Conservation (phyloP, 345 rosid genomes). For the Gossypium longicalyx region DNA sequence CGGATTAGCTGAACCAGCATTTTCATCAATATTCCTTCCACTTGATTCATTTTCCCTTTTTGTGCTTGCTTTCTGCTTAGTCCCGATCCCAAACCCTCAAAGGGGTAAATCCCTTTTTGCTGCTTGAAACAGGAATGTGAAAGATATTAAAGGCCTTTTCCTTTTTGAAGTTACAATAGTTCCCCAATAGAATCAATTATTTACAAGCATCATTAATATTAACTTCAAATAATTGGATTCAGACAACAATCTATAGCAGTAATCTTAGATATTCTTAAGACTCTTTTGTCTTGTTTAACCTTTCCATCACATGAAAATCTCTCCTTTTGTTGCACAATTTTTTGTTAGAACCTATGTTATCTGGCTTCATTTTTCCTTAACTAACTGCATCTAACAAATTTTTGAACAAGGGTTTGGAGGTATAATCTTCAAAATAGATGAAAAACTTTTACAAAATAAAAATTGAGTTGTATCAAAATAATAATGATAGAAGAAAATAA, state of each 20-base stretch:
- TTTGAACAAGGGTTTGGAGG: not conserved
- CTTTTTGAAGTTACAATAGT: not conserved
- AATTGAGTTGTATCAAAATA: not conserved
- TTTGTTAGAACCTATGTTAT: not conserved
- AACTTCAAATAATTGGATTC: not conserved
- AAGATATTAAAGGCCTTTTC: not conserved
- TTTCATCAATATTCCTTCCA: not conserved
- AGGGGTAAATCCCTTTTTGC: not conserved
- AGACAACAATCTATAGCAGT: not conserved
- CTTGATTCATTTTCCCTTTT: not conserved
- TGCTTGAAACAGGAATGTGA: not conserved
- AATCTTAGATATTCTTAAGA: not conserved
- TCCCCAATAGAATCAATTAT: no score
- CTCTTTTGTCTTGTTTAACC: not conserved
- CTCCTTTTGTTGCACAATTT: not conserved
- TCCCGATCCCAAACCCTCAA: not conserved
- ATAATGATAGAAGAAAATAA: not conserved
- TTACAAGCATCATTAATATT: not conserved
- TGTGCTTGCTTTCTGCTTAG: no score
- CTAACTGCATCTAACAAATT: not conserved
- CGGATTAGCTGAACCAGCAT: not conserved
- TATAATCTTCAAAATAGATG: not conserved
- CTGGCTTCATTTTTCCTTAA: not conserved
- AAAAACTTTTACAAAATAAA: not conserved
- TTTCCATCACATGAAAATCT: not conserved